Percentiles rank a stretch among this genome's conserved stretches.
These are phyloP conservation scores for Davidsoniella eucalypti DNA, from an alignment of 2,329 filamentous ascomycete species.

Conservation along the genomic window DNA sequence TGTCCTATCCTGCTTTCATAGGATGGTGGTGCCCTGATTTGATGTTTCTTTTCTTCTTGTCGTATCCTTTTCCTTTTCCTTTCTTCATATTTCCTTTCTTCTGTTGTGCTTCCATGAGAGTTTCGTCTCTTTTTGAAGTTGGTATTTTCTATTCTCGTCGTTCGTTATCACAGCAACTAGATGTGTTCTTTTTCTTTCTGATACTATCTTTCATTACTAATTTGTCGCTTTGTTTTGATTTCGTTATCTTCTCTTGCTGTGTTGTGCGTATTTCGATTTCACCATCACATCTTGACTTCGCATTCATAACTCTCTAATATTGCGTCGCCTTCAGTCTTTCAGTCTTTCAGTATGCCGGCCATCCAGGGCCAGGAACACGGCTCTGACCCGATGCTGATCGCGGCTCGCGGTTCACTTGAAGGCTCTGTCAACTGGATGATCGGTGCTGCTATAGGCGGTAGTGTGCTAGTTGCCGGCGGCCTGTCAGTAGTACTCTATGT, in stretches of 20 bases:
- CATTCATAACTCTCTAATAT: not conserved
- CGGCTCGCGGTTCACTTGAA: not conserved
- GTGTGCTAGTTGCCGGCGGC: constrained; percentile 26
- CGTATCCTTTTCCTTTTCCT: not conserved
- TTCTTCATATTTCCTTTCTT: not conserved
- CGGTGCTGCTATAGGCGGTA: constrained; percentile 31
- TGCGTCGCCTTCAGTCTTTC: not conserved
- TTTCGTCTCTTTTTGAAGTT: not conserved
- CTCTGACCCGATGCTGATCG: not conserved
- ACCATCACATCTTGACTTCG: too few species aligned
- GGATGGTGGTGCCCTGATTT: not conserved
- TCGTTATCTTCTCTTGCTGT: not conserved
- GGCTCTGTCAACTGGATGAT: constrained; percentile 22
- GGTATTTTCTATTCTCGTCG: not conserved
- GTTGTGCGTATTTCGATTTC: too few species aligned
- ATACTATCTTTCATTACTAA: not conserved
- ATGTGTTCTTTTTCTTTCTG: not conserved
- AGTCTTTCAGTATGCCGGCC: constrained; percentile 2
- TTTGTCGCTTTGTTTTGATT: not conserved
- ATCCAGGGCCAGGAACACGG: constrained; percentile 6
- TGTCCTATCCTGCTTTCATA: not conserved
- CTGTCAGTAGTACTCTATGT: constrained; percentile 28
- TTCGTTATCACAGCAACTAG: not conserved
- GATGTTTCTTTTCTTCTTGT: constrained; percentile 1
- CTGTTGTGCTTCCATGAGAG: not conserved